Conservation (phyloP, 2,329 filamentous ascomycete species). For the Curvularia hawaiiensis region DNA sequence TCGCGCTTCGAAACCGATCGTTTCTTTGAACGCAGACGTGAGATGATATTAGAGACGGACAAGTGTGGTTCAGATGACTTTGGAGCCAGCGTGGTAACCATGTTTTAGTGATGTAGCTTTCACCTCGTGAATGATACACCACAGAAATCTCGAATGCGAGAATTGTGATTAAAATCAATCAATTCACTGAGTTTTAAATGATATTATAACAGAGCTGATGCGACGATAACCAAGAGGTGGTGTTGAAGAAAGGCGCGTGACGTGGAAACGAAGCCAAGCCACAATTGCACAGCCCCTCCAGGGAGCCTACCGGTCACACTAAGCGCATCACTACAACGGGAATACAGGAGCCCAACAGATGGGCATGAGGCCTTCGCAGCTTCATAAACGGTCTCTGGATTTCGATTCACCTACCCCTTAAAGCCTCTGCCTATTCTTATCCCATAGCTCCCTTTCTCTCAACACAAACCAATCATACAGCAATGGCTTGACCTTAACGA, state of each 20-base stretch:
- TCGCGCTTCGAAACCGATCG: constrained; percentile 2
- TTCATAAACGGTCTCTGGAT: background rate
- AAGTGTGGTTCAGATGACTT: constrained; percentile 23
- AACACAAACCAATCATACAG: constrained; percentile 75
- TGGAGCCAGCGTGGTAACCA: constrained; percentile 27
- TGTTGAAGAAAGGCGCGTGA: constrained; percentile 6
- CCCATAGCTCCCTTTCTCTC: constrained; percentile 44
- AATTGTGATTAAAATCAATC: too few relatives aligned
- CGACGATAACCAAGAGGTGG: background rate
- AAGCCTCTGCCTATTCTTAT: constrained; percentile 29
- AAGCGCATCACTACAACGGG: constrained; percentile 1
- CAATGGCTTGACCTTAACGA: constrained; percentile 62
- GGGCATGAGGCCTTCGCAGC: background rate
- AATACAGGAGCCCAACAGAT: background rate
- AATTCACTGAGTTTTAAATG: background rate
- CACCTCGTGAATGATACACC: background rate
- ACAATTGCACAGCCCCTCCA: constrained; percentile 30
- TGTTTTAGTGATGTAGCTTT: constrained; percentile 5
- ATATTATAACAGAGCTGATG: background rate
- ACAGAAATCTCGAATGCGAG: background rate
- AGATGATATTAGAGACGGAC: constrained; percentile 39
- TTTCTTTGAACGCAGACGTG: constrained; percentile 32
- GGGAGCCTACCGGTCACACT: constrained; percentile 7
- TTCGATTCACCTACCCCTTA: background rate
- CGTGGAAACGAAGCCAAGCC: constrained; percentile 21